Evolutionary conservation across 441 rosid genomes (phyloP), one percentile per base, ranked within the genome.

Genomic region (Jatropha podagrica): DNA sequence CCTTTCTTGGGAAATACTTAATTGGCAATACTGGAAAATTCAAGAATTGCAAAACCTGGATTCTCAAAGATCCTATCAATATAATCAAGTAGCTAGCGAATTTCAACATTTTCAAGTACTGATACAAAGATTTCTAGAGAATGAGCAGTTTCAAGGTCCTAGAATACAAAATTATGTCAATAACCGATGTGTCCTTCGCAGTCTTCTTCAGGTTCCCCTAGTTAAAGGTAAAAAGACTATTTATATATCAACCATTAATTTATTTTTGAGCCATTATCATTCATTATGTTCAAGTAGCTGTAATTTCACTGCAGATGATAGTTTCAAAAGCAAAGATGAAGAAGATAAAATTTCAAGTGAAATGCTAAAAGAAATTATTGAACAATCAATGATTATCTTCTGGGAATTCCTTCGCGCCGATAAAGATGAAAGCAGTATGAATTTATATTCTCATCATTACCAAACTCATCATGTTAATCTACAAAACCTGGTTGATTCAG

Each of bases 1-100:
- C 75, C 89, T 92, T 55, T 92, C 93, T 5, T 94, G 98, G 96
- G 97, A 88, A 80, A 86, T 92, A 20, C 89, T 94, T 56, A 84
- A 69, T 69, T 92, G 96, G 98, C 93, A 92, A 71, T 90, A 84
- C 73, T 42, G 69, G 3, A 90, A 92, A 82, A 77, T 81, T 18
- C 78, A 73, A 58, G 89, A 92, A 42, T 71, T 88, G 86, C 80
- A 72, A 51, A 81, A 81, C 44, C 77, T 55, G 15, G 85, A 82
- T 76, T 17, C 67, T 23, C 74, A 49, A 41, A 76, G 75, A 40
- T 20, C 26, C 56, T 81, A 59, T 74, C 88, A 68, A 40, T 92
- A 85, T 75, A 90, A 89, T 75, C 86, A 86, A 78, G 92, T 89
- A 27, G 90, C 93, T 0, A 86, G 83, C 15, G 97, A 90, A 48